These are phyloP conservation scores for Amborella trichopoda DNA, from an alignment of 164 flowering plant species.

Conservation along the genomic window DNA sequence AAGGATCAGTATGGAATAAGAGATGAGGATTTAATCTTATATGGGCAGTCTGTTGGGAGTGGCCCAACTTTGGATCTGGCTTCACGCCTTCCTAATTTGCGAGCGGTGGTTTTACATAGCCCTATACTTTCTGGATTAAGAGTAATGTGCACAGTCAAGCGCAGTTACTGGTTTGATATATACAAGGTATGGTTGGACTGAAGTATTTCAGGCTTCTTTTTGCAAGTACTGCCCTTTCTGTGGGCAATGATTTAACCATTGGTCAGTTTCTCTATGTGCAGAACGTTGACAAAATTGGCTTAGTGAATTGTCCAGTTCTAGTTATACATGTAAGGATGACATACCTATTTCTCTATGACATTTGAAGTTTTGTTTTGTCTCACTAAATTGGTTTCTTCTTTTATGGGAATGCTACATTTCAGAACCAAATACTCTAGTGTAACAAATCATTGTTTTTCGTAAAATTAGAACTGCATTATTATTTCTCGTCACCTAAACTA, in stretches of 20 bases:
- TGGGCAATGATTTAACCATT: too few relatives aligned
- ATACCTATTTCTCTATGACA: too few relatives aligned
- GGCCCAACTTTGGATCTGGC: slow-evolving; percentile 93
- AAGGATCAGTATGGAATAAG: slow-evolving; percentile 78
- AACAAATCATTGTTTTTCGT: too few relatives aligned
- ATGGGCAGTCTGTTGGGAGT: slow-evolving; percentile 97
- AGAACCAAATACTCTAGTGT: too few relatives aligned
- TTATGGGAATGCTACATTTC: too few relatives aligned
- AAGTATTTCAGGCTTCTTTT: too few relatives aligned
- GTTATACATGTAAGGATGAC: slow-evolving; percentile 85
- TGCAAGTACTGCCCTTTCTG: too few relatives aligned
- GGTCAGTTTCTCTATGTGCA: too few relatives aligned
- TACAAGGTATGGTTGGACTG: slow-evolving; percentile 60
- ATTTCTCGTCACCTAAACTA: too few relatives aligned
- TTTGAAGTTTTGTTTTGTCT: too few relatives aligned
- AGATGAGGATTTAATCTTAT: slow-evolving; percentile 71
- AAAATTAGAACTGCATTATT: too few relatives aligned
- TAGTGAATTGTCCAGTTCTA: slow-evolving; percentile 74
- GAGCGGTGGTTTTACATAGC: slow-evolving; percentile 91
- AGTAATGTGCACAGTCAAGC: slow-evolving; percentile 74
- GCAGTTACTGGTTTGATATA: slow-evolving; percentile 90
- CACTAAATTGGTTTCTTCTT: too few relatives aligned
- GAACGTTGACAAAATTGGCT: slow-evolving; percentile 80
- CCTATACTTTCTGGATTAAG: slow-evolving; percentile 90
- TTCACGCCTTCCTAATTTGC: slow-evolving; percentile 50